Conservation (phyloP, 2,329 filamentous ascomycete genomes). For the Penicillium crustosum region DNA sequence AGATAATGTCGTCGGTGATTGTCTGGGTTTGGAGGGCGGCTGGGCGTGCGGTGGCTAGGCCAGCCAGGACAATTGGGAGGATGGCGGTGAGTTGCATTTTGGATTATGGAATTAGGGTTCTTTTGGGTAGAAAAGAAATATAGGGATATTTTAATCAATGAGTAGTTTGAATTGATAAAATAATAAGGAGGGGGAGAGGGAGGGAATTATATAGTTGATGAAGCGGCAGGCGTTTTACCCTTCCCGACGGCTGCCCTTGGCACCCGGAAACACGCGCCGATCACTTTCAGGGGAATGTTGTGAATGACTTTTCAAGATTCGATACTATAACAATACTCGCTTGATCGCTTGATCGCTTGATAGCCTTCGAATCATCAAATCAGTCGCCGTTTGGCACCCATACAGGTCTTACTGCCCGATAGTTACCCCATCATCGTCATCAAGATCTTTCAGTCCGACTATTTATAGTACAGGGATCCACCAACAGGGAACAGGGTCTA, state of each 20-base stretch:
- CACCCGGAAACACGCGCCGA: background rate
- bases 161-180: background rate
- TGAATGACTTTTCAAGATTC: background rate
- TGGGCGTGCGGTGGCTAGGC: conserved; percentile 23
- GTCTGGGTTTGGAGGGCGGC: conserved; percentile 14
- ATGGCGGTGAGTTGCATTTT: conserved; percentile 33
- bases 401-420: conserved; percentile 5
- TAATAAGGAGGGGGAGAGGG: conserved; percentile 1
- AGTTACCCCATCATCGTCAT: background rate
- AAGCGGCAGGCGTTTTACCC: conserved; percentile 1
- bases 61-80: conserved; percentile 28
- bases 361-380: background rate
- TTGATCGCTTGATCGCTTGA: background rate
- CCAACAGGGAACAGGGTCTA: background rate
- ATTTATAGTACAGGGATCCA: conserved; percentile 11
- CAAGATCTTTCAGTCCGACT: conserved; percentile 9
- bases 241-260: background rate
- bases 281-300: conserved; percentile 11
- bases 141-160: background rate
- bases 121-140: background rate
- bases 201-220: conserved; percentile 8
- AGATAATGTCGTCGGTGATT: conserved; percentile 24
- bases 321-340: background rate
- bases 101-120: background rate
- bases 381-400: background rate